Evolutionary conservation across 2,329 filamentous ascomycete genomes (phyloP).

Genomic region (Phaeomoniella chlamydospora): DNA sequence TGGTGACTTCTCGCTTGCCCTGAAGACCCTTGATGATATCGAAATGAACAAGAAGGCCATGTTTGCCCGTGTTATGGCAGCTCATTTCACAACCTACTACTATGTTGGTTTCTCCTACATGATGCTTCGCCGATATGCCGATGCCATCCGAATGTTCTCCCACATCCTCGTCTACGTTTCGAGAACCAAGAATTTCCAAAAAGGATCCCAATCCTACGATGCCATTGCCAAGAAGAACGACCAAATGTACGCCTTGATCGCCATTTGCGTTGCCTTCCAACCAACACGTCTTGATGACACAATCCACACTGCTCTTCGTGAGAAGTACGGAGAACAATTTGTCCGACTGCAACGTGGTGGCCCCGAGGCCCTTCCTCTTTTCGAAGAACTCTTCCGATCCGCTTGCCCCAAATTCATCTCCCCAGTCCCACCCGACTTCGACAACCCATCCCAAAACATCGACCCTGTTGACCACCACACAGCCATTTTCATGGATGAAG

Average conservation of each 20-base stretch:
- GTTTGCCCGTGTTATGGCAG: slow-evolving; percentile 98
- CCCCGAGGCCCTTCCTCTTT: slow-evolving; percentile 86
- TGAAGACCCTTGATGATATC: slow-evolving; percentile 98
- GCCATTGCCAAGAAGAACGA: slow-evolving; percentile 99
- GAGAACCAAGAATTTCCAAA: slow-evolving; percentile 99
- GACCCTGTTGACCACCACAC: slow-evolving; percentile 97
- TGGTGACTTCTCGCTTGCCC: slow-evolving; percentile 91
- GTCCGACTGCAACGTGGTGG: slow-evolving; percentile 92
- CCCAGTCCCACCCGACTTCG: slow-evolving; percentile 91
- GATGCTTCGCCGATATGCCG: slow-evolving; percentile 99
- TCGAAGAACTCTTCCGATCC: slow-evolving; percentile 93
- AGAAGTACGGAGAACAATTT: slow-evolving; percentile 99
- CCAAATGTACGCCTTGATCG: slow-evolving; percentile 98
- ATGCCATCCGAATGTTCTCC: slow-evolving; percentile 99
- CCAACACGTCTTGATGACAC: slow-evolving; percentile 95
- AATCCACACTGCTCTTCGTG: slow-evolving; percentile 91
- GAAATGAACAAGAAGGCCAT: slow-evolving; percentile 99
- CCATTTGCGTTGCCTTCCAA: slow-evolving; percentile 97
- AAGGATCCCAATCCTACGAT: slow-evolving; percentile 86
- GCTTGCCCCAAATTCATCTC: slow-evolving; percentile 99
- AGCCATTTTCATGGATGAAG: slow-evolving; percentile 97
- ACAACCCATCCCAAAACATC: slow-evolving; percentile 88
- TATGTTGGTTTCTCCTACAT: slow-evolving; percentile 99
- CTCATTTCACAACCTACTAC: slow-evolving; percentile 99
- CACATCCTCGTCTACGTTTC: slow-evolving; percentile 99